These are phyloP conservation scores for Circinella minor DNA, from an alignment of 371 early-diverging fungal genomes.

Conservation along the genomic window DNA sequence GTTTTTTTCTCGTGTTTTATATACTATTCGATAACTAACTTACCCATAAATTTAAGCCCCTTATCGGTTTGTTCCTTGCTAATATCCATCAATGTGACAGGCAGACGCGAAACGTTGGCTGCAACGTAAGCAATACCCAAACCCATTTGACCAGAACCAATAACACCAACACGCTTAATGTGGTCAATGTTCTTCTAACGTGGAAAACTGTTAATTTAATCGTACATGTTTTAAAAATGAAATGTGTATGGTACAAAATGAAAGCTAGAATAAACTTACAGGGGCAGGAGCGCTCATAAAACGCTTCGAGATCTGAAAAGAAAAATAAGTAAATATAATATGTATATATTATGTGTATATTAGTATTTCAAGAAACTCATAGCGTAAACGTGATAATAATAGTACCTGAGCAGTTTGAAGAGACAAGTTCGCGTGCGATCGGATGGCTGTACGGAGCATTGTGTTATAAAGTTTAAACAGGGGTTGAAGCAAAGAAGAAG, in stretches of 20 bases:
- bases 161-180: conserved; percentile 71
- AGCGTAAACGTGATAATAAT: background rate
- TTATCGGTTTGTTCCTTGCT: conserved; percentile 81
- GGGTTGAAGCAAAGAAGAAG: background rate
- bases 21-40: conserved; percentile 1
- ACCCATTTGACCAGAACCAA: conserved; percentile 92
- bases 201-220: background rate
- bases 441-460: background rate
- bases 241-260: background rate
- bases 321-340: too few relatives aligned
- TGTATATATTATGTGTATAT: background rate
- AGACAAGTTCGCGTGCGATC: background rate
- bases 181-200: conserved; percentile 24
- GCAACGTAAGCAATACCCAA: conserved; percentile 96
- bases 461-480: background rate
- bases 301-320: background rate
- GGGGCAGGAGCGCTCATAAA: background rate
- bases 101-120: conserved; percentile 81
- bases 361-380: background rate
- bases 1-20: background rate
- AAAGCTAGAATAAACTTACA: background rate
- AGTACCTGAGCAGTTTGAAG: background rate
- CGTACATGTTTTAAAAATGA: too few relatives aligned
- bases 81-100: conserved; percentile 85
- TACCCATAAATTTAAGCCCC: conserved; percentile 84